Conservation (phyloP, 495 filamentous ascomycete species). For the Hyaloscypha bicolor region DNA sequence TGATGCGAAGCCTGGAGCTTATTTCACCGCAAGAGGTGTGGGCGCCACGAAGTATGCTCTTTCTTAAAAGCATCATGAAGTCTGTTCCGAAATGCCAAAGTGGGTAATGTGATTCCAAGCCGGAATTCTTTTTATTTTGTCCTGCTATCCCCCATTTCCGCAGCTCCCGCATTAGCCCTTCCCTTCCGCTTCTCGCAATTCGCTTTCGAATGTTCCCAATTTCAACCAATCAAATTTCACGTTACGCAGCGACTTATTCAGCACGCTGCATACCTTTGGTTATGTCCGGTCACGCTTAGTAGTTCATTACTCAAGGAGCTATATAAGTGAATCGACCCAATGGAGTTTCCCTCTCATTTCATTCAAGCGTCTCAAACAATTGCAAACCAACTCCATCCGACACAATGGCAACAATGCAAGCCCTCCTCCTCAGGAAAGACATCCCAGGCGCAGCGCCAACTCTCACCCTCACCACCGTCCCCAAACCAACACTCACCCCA, state of each 20-base stretch:
- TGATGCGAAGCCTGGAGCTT: too few species aligned
- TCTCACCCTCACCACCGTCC: slow-evolving; percentile 18
- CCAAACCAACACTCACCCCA: slow-evolving; percentile 19
- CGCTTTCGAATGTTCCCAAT: too few species aligned
- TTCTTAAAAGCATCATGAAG: too few species aligned
- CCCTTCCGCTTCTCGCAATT: too few species aligned
- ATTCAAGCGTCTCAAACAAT: neutral
- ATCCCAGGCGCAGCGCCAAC: slow-evolving; percentile 9
- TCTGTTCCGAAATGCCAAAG: too few species aligned
- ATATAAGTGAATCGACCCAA: neutral
- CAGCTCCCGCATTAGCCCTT: too few species aligned
- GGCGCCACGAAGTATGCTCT: too few species aligned
- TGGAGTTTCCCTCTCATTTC: neutral
- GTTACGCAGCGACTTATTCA: neutral
- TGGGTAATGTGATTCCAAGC: too few species aligned
- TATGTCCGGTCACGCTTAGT: neutral
- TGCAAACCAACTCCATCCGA: neutral
- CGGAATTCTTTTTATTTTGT: too few species aligned
- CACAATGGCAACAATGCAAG: slow-evolving; percentile 23
- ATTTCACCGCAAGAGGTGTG: too few species aligned
- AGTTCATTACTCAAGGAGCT: neutral
- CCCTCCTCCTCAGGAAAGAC: slow-evolving; percentile 23
- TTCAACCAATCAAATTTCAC: neutral
- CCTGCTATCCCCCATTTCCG: too few species aligned
- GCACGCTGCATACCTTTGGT: neutral